phyloP scores from a whole-genome alignment of 225 moss, liverwort and hornwort species.

The Polytrichum formosum region DNA sequence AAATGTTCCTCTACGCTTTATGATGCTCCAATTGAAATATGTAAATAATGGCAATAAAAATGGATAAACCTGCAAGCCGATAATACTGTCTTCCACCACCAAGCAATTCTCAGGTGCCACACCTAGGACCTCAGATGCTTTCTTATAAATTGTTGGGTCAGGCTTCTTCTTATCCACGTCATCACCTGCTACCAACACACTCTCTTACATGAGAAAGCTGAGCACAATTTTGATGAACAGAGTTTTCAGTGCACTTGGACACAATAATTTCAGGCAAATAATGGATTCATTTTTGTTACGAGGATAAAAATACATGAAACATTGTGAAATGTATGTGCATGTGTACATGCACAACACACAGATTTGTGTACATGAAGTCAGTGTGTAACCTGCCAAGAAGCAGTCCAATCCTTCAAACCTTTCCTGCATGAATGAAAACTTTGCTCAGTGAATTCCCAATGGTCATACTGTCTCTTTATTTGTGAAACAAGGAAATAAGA shows the following conservation, averaged over 20 bases:
- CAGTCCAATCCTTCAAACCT: slow-evolving; percentile 86
- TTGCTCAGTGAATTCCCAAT: background rate
- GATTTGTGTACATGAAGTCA: background rate
- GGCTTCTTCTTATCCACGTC: slow-evolving; percentile 97
- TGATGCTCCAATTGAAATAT: background rate
- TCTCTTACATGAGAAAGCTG: no score
- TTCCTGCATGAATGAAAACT: slow-evolving; percentile 48
- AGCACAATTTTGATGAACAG: no score
- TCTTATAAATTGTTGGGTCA: slow-evolving; percentile 83
- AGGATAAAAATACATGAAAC: no score
- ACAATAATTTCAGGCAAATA: no score
- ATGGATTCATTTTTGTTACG: no score
- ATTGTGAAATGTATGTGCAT: no score
- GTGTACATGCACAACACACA: no score
- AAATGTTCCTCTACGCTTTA: background rate
- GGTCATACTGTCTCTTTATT: no score
- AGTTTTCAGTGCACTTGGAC: no score
- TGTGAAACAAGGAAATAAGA: no score
- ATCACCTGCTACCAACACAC: slow-evolving; percentile 49
- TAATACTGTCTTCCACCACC: slow-evolving; percentile 87
- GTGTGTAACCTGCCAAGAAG: slow-evolving; percentile 78
- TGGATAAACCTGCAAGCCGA: slow-evolving; percentile 70
- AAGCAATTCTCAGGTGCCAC: slow-evolving; percentile 66
- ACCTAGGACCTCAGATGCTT: slow-evolving; percentile 76
- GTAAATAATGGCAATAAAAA: background rate